Evolutionary conservation across 148 eudicot species (phyloP), one percentile per base, ranked within the genome.

Genomic region (Nepenthes mirabilis): DNA sequence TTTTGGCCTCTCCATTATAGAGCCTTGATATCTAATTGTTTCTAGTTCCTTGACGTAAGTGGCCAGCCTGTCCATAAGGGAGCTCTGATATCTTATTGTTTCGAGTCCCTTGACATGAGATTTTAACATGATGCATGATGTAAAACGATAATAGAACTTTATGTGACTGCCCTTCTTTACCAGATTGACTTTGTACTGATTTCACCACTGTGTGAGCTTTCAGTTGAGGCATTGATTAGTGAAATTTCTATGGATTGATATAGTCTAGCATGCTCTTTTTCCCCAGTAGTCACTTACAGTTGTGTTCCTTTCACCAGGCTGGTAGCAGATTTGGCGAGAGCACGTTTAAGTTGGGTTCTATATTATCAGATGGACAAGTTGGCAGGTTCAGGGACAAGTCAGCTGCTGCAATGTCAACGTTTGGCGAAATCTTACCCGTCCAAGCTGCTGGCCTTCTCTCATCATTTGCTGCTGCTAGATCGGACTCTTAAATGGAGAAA

Each of bases 291-390:
- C 23, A 8, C 45, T 40, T 40, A 53, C 52, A 13, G 23, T 56
- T 47, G 37, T 59, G 12, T 61, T 55, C 37, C 61, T 13, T 70
- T 69, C 56, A 62, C 55, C 86, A 93, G 99, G 99, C 81, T 74
- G 97, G 99, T 50, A 93, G 89, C 82, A 82, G 87, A 72, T 93
- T 93, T 66, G 98, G 98, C 14, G 96, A 86, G 82, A 88, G 91
- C 76, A 90, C 95, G 12, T 80, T 90, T 14, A 87, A 80, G 68
- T 69, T 91, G 62, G 95, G 98, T 58, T 91, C 98, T 57, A 93
- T 93, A 32, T 80, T 88, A 58, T 72, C 86, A 40, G 98, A 91
- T 68, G 77, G 85, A 64, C 94, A 84, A 82, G 90, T 81, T 47
- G 83, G 86, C 43, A 75, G 94, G 64, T 83, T 91, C 69, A 83